Conservation (phyloP, 805 yeast genomes). For the Isabelozyma gotoi region DNA sequence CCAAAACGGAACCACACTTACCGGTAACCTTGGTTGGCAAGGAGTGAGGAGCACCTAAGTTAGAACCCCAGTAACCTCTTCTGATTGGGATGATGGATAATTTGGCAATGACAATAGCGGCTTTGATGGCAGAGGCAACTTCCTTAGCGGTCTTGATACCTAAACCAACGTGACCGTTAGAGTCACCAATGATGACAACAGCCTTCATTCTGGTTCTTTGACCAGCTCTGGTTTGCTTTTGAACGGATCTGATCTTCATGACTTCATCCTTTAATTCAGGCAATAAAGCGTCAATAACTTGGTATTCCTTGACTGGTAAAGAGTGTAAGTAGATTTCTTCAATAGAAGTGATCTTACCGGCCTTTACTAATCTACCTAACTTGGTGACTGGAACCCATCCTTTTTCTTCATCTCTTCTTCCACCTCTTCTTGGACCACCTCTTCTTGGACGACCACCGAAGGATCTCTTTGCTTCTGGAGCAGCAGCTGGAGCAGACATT, state of each 20-base stretch:
- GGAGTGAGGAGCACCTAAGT: constrained; percentile 99
- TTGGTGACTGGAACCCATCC: constrained; percentile 99
- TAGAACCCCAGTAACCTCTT: constrained; percentile 99
- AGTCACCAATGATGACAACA: constrained; percentile 98
- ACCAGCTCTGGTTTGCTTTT: constrained; percentile 99
- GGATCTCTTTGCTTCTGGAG: constrained; percentile 45
- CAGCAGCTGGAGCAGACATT: constrained; percentile 47
- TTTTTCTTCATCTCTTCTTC: constrained; percentile 90
- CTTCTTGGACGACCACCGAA: constrained; percentile 59
- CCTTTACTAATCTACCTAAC: constrained; percentile 99
- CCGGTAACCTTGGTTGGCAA: constrained; percentile 97
- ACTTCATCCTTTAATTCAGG: constrained; percentile 98
- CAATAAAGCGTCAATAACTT: constrained; percentile 93
- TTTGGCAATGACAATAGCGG: constrained; percentile 99
- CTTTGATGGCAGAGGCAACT: constrained; percentile 99
- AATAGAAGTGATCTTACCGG: constrained; percentile 93
- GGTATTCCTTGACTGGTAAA: constrained; percentile 99
- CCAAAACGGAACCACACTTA: constrained; percentile 99
- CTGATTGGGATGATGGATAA: constrained; percentile 98
- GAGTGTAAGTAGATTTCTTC: constrained; percentile 99
- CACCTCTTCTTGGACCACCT: constrained; percentile 56
- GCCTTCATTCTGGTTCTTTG: constrained; percentile 99
- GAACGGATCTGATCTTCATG: constrained; percentile 99
- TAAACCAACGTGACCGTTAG: constrained; percentile 99
- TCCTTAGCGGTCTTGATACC: constrained; percentile 99